Conservation (phyloP, 2,329 filamentous ascomycete species). For the Davidsoniella eucalypti region DNA sequence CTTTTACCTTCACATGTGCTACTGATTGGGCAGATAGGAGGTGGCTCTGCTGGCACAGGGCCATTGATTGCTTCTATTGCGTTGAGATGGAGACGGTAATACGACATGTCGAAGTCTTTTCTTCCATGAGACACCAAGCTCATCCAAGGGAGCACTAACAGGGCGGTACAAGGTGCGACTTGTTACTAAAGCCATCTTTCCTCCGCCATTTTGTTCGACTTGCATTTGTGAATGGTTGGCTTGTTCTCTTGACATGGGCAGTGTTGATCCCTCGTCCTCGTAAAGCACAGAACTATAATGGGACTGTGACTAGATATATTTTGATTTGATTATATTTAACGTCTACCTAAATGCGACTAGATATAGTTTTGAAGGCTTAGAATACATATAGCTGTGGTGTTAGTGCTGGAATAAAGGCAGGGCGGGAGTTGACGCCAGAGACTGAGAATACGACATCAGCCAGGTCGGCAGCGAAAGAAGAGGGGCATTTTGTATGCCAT, state of each 20-base stretch:
- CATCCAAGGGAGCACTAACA: too few species aligned
- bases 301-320: too few species aligned
- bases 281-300: too few species aligned
- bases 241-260: neutral
- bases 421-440: neutral
- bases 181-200: too few species aligned
- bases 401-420: too few species aligned
- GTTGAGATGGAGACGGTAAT: neutral
- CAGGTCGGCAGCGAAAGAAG: conserved; percentile 4
- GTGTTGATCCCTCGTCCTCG: too few species aligned
- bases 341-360: too few species aligned
- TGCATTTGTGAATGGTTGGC: neutral
- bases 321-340: too few species aligned
- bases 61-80: neutral
- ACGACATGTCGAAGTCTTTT: too few species aligned
- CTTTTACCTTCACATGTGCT: too few species aligned
- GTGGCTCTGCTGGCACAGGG: conserved; percentile 3
- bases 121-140: neutral
- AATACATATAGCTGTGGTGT: neutral
- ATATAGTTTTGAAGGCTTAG: neutral
- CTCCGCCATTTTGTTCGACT: neutral
- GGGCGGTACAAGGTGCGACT: too few species aligned
- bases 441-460: conserved; percentile 1
- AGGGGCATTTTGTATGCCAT: neutral
- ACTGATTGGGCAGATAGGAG: neutral